A percentile compares a stretch with the other conserved stretches of the same genome.
phyloP scores from a whole-genome alignment of 2,329 filamentous ascomycete species.

The Alternaria conjuncta region DNA sequence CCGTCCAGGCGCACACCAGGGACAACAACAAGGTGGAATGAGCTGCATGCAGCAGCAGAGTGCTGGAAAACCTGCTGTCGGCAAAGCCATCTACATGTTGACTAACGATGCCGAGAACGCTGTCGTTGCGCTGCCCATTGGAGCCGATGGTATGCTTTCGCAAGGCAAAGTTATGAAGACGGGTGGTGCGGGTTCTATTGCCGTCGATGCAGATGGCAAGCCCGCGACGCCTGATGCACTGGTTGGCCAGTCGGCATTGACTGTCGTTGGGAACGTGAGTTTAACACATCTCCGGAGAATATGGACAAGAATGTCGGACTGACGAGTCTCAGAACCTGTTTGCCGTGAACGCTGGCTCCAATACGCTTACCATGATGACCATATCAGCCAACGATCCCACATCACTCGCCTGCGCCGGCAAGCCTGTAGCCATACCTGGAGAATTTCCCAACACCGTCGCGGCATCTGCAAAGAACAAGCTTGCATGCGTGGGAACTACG shows the following conservation, averaged over 20 bases:
- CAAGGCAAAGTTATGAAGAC: slow-evolving; percentile 54
- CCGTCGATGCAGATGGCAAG: slow-evolving; percentile 47
- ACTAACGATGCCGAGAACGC: slow-evolving; percentile 61
- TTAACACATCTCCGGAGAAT: not conserved
- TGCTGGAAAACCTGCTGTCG: slow-evolving; percentile 2
- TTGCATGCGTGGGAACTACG: slow-evolving; percentile 49
- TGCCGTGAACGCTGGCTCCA: slow-evolving; percentile 56
- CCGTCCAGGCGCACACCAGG: not conserved
- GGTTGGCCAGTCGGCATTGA: slow-evolving; percentile 59
- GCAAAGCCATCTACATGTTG: slow-evolving; percentile 63
- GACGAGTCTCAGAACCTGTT: slow-evolving; percentile 56
- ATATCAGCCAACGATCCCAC: slow-evolving; percentile 41
- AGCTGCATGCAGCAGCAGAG: slow-evolving; percentile 8
- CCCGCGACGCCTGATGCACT: slow-evolving; percentile 58
- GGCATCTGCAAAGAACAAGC: slow-evolving; percentile 43
- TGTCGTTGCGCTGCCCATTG: slow-evolving; percentile 59
- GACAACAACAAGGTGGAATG: not conserved
- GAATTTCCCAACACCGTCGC: slow-evolving; percentile 51
- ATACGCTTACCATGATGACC: slow-evolving; percentile 48
- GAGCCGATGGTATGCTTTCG: slow-evolving; percentile 55
- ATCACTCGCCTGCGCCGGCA: slow-evolving; percentile 38
- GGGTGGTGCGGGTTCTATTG: slow-evolving; percentile 55
- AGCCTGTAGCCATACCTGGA: slow-evolving; percentile 43
- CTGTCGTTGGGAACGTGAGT: slow-evolving; percentile 62
- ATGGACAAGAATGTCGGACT: not conserved